Evolutionary conservation across 2,329 filamentous ascomycete species (phyloP).

Genomic region (Pyrenophora tritici-repentis): DNA sequence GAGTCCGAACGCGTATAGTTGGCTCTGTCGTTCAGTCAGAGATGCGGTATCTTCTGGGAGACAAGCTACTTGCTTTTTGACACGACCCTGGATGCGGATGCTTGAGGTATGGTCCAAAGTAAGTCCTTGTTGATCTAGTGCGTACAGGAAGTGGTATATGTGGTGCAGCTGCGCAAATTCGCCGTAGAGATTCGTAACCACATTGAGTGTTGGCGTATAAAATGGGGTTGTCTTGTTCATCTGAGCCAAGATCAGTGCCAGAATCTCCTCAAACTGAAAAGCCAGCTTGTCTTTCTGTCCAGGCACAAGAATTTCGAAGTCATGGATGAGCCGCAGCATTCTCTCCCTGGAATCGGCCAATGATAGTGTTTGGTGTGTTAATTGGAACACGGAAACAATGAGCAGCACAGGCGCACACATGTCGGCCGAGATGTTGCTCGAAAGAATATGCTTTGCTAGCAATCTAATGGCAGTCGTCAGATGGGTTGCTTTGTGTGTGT

Average conservation of each 20-base stretch:
- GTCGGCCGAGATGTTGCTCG: not conserved
- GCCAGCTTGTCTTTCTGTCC: not conserved
- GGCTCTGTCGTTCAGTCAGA: slow-evolving; percentile 3
- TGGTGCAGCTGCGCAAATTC: slow-evolving; percentile 11
- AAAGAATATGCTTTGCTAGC: slow-evolving; percentile 5
- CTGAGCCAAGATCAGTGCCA: slow-evolving; percentile 18
- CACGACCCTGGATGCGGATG: slow-evolving; percentile 12
- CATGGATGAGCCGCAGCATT: slow-evolving; percentile 2
- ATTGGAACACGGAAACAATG: slow-evolving; percentile 4
- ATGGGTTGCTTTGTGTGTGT: not conserved
- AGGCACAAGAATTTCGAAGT: not conserved
- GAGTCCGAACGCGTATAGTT: slow-evolving; percentile 15
- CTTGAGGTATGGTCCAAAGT: slow-evolving; percentile 11
- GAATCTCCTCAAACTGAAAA: slow-evolving; percentile 12
- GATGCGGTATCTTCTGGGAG: slow-evolving; percentile 2
- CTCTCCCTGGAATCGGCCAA: slow-evolving; percentile 1
- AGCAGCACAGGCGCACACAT: slow-evolving; percentile 2
- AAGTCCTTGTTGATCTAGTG: slow-evolving; percentile 11
- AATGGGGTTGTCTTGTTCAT: slow-evolving; percentile 18
- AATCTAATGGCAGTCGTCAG: slow-evolving; percentile 1
- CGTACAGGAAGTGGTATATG: slow-evolving; percentile 15
- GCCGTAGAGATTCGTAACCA: slow-evolving; percentile 13
- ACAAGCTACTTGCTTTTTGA: slow-evolving; percentile 7
- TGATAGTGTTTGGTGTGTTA: not conserved
- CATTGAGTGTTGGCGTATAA: slow-evolving; percentile 19